A percentile compares a stretch with the other conserved stretches of the same genome.
phyloP scores from a whole-genome alignment of 306 rosid genomes.

The Cucumis melo region DNA sequence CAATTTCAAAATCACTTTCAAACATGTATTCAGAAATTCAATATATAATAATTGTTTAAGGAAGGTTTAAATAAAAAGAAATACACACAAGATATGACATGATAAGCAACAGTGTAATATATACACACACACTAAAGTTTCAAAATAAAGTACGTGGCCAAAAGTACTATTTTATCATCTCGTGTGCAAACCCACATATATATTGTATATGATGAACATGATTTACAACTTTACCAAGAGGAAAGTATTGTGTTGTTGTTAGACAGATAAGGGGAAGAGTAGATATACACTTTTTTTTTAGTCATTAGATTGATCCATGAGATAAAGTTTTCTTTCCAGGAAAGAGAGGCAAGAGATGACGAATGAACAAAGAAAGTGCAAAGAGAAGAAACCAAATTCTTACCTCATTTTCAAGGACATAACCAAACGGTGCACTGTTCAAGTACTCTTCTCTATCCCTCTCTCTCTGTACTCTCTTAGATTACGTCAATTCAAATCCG shows the following conservation, averaged over 20 bases:
- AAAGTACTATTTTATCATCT: not conserved
- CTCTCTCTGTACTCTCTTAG: conserved; percentile 10
- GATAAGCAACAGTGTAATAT: not conserved
- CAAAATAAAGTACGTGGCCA: not conserved
- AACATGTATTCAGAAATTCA: too few species aligned
- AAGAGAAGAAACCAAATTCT: conserved; percentile 26
- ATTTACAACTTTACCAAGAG: not conserved
- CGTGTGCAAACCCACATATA: not conserved
- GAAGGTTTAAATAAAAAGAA: not conserved
- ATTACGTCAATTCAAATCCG: not conserved
- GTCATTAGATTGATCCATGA: not conserved
- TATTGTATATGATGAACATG: not conserved
- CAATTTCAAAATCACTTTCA: too few species aligned
- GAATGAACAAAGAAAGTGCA: conserved; percentile 1
- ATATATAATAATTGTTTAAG: not conserved
- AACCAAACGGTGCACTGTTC: conserved; percentile 20
- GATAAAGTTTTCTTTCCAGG: conserved; percentile 19
- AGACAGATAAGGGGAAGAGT: not conserved
- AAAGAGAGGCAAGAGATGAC: conserved; percentile 13
- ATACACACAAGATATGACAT: not conserved
- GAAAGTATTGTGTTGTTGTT: not conserved
- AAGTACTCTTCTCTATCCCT: conserved; percentile 20
- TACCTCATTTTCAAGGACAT: conserved; percentile 46
- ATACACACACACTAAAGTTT: too few species aligned
- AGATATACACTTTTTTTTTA: not conserved